Evolutionary conservation across 257 asterid species (phyloP).

Genomic region (Solanum tacnaense): DNA sequence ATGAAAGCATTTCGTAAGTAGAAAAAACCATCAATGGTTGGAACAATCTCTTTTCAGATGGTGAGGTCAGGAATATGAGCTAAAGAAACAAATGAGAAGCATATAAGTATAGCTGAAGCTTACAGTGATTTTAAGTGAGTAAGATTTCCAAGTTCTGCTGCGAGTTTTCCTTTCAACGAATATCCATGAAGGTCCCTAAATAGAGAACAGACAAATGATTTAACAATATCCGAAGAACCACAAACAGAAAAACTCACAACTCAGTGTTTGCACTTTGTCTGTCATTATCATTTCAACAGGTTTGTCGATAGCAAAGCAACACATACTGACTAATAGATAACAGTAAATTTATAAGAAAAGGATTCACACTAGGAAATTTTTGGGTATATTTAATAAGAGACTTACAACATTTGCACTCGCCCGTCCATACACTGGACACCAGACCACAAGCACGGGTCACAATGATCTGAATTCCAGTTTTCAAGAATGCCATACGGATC

Average conservation of each 20-base stretch:
- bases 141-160: constrained; percentile 75
- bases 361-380: neutral
- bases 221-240: neutral
- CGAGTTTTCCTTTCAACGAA: constrained; percentile 53
- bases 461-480: constrained; percentile 57
- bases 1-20: neutral
- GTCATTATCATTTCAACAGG: neutral
- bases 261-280: neutral
- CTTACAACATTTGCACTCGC: constrained; percentile 68
- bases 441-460: constrained; percentile 72
- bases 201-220: neutral
- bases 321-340: neutral
- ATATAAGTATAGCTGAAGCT: constrained; percentile 16
- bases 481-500: constrained; percentile 63
- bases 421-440: constrained; percentile 69
- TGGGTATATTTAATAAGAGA: neutral
- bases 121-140: constrained; percentile 61
- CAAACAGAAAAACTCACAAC: neutral
- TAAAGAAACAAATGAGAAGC: neutral
- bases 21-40: neutral
- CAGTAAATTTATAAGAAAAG: neutral
- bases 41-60: neutral
- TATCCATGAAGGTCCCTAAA: constrained; percentile 67
- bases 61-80: neutral
- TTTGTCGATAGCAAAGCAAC: neutral